Evolutionary conservation across 192 early-diverging fungal genomes (phyloP), one percentile per base, ranked within the genome.

Genomic region (Phycomyces blakesleeanus): DNA sequence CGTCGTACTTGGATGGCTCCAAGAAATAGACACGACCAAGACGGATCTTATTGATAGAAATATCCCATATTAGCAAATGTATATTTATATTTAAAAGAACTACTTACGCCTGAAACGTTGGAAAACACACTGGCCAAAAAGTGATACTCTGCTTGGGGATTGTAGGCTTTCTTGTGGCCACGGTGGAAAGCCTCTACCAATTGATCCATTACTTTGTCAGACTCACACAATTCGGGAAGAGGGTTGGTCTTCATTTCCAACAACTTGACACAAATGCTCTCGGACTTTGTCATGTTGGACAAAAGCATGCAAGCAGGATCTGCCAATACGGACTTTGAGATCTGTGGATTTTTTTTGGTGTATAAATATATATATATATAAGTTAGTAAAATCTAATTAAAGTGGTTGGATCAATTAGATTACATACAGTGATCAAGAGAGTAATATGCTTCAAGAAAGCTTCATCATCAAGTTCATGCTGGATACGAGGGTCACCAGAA

Each of bases 91-190:
- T n/a, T n/a, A 20, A 16, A 3, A 18, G 6, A 18, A 1, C 39
- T n/a, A 64, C 73, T 37, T 75, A 85, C 80, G 40, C 72, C 79
- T 3, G 93, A 85, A 26, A 96, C 67, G 49, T 96, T 93, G 15
- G 93, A 93, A 80, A 98, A 96, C 11, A 97, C 94, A 41, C 91
- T 92, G 25, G 90, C 89, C 65, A 98, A 82, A 59, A 93, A 96
- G 44, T 92, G 76, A 66, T 78, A 97, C 24, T 84, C 81, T 26
- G 94, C 93, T 41, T 85, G 63, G 50, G 85, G 81, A 71, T 98
- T 96, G 76, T 90, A 93, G 27, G 75, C 68, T 34, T 82, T 86
- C 37, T 87, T 82, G 61, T 88, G 88, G 27, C 92, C 94, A 57
- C 85, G 87, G 58, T 89, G 84, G 81, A 96, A 98, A 9, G 89